These are phyloP conservation scores for Boechera retrofracta DNA, from an alignment of 345 rosid genomes.

Conservation along the genomic window DNA sequence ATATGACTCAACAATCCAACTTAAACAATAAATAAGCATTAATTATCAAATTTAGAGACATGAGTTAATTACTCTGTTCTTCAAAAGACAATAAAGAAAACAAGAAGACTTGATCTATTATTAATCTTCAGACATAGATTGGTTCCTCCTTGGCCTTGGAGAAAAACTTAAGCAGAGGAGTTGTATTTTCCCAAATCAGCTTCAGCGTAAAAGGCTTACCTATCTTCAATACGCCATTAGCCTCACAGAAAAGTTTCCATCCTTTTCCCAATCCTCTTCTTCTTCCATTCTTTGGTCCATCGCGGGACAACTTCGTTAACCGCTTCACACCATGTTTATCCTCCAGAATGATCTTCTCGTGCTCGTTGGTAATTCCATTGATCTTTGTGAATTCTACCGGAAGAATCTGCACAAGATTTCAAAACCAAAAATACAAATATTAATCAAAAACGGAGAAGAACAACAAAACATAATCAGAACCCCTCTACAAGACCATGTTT, in stretches of 20 bases:
- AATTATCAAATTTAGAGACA: constrained; percentile 2
- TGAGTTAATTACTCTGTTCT: neutral
- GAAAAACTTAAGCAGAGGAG: constrained; percentile 33
- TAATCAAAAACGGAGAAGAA: neutral
- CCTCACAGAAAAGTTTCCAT: constrained; percentile 32
- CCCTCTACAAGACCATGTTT: neutral
- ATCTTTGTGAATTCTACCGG: neutral
- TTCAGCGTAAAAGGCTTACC: constrained; percentile 26
- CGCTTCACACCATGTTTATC: constrained; percentile 28
- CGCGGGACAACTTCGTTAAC: neutral
- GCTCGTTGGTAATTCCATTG: constrained; percentile 11
- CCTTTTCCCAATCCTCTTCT: constrained; percentile 39
- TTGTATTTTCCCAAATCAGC: constrained; percentile 24
- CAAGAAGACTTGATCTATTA: neutral
- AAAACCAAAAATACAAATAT: neutral
- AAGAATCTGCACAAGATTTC: constrained; percentile 28
- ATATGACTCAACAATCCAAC: neutral
- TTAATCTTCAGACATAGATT: constrained; percentile 12
- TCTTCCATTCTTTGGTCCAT: constrained; percentile 26
- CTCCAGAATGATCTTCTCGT: constrained; percentile 11
- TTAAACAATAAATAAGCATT: neutral
- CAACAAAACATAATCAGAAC: neutral
- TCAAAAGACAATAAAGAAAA: neutral
- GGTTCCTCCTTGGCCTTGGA: constrained; percentile 20
- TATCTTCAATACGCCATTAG: constrained; percentile 16